Base-by-base conservation (phyloP, 192 early-diverging fungal genomes). In the Piromyces finnis region DNA sequence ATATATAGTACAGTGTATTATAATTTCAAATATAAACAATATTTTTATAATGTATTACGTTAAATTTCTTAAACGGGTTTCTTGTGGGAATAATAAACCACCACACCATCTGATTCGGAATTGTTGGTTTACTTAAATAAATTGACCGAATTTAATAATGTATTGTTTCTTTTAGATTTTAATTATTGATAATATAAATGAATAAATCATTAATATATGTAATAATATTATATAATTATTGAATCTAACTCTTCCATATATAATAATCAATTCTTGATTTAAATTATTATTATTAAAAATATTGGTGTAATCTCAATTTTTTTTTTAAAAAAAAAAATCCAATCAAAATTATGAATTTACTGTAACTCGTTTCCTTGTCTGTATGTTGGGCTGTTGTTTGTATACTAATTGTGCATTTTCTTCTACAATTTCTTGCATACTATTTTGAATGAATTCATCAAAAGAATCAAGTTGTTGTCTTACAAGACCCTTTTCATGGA, bases 391-490 rank as follows among this genome's bases (percentile, higher is more conserved):
- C 78, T 14, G 83, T 82, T 78, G 92, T 96, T 84, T 97, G 91
- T 79, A 85, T 12, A 94, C 92, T 79, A 97, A 88, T 78, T 90
- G 89, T 22, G 90, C 88, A 83, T 95, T 96, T 83, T 98, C 97
- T 81, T 96, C 92, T 17, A 99, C 93, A 77, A 99, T 90, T 81
- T 96, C 96, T 83, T 99, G 98, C 92, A 99, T 92, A 5, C 95
- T 96, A 82, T 96, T 95, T 81, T 96, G 89, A 29, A 98, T 93
- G 87, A 99, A 99, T 84, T 97, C 94, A 83, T 99, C 94, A 86
- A 97, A 99, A 51, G 97, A 98, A 82, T 96, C 96, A 36, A 98
- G 88, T 85, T 99, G 98, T 87, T 99, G 97, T 77, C 94, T 86
- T 29, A 99, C 97, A 36, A 99, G 91, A 77, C 96, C 97, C 84